Conservation (phyloP, 352 stramenopile genomes). For the Phytophthora palmivora region DNA sequence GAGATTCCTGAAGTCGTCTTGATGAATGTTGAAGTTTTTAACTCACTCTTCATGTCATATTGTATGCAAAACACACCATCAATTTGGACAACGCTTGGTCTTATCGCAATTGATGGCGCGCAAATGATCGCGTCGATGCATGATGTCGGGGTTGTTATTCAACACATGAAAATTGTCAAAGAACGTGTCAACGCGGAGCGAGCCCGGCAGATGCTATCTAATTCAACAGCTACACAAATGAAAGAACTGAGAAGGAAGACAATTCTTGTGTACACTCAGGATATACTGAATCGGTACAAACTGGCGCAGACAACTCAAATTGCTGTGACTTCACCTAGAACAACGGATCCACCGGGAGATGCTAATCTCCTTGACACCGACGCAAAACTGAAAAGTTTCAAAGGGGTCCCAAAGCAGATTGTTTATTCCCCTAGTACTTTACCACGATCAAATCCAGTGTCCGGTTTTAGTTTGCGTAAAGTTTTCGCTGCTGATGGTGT, state of each 20-base stretch:
- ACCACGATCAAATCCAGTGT: not conserved
- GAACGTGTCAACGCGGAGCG: constrained; percentile 4
- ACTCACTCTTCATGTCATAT: constrained; percentile 47
- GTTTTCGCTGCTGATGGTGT: constrained; percentile 1
- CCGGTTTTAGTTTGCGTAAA: constrained; percentile 9
- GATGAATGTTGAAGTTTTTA: constrained; percentile 57
- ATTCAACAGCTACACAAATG: not conserved
- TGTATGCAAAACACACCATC: constrained; percentile 52
- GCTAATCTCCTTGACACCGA: not conserved
- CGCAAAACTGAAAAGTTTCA: constrained; percentile 1
- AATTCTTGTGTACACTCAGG: constrained; percentile 9
- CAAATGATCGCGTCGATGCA: constrained; percentile 25
- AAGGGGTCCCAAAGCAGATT: not conserved
- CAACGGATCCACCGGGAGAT: not conserved
- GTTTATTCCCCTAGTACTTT: constrained; percentile 1
- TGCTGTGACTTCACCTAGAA: not conserved
- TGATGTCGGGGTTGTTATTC: constrained; percentile 22
- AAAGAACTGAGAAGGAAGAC: constrained; percentile 5
- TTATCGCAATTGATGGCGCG: constrained; percentile 32
- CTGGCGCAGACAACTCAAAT: not conserved
- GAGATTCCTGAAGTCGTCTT: constrained; percentile 38
- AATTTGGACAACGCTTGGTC: constrained; percentile 28
- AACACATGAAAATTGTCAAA: constrained; percentile 10
- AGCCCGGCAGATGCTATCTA: not conserved
- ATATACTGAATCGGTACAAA: constrained; percentile 25